These are phyloP conservation scores for Aspergillus caelatus DNA, from an alignment of 2,329 filamentous ascomycete species.

Conservation along the genomic window DNA sequence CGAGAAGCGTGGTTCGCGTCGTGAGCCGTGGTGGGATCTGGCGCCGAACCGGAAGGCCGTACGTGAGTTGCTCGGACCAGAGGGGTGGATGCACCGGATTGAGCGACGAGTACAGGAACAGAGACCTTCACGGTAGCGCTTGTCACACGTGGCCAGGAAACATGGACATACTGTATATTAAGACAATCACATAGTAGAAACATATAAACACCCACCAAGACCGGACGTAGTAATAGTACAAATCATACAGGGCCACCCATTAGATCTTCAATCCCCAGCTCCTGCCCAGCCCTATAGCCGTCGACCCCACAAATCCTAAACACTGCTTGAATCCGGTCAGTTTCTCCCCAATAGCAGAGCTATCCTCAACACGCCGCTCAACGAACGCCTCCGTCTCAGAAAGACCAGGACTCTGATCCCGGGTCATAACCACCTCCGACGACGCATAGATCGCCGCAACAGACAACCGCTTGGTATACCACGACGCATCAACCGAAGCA, in stretches of 20 bases:
- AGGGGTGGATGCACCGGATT: conserved; percentile 32
- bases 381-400: conserved; percentile 79
- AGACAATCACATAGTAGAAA: conserved; percentile 6
- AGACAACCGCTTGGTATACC: conserved; percentile 76
- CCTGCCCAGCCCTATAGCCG: conserved; percentile 77
- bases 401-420: conserved; percentile 74
- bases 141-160: not conserved
- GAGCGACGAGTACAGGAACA: conserved; percentile 17
- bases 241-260: conserved; percentile 1
- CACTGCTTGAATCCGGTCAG: conserved; percentile 71
- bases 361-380: conserved; percentile 72
- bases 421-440: conserved; percentile 91
- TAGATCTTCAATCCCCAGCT: conserved; percentile 85
- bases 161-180: not conserved
- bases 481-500: conserved; percentile 75
- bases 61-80: conserved; percentile 26
- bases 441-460: conserved; percentile 72
- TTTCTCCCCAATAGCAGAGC: conserved; percentile 63
- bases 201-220: conserved; percentile 4
- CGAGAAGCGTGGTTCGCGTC: conserved; percentile 1
- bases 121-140: not conserved
- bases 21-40: conserved; percentile 36
- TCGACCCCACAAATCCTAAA: conserved; percentile 77
- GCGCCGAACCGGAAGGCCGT: conserved; percentile 34
- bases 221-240: conserved; percentile 2